Percentiles rank a stretch among this genome's conserved stretches.
Evolutionary conservation across 148 eudicot genomes (phyloP).

Genomic region (Rhododendron griersonianum): DNA sequence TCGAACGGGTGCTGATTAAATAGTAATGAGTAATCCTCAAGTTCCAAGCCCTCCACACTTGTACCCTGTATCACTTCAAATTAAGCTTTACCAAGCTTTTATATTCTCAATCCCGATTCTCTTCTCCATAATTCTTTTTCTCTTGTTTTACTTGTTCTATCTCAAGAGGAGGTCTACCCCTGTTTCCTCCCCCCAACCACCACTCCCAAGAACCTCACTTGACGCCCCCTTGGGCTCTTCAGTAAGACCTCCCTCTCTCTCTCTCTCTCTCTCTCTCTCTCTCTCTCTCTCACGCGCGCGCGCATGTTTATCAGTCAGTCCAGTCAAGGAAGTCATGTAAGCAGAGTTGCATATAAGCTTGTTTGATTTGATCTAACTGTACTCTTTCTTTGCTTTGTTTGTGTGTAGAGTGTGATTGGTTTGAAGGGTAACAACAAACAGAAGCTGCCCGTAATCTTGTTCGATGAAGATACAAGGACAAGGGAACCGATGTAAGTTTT

Average conservation of each 20-base stretch:
- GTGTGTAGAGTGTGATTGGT: slow-evolving; percentile 7
- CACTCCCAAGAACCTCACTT: slow-evolving; percentile 18
- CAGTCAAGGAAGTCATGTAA: background rate
- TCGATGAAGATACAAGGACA: slow-evolving; percentile 9
- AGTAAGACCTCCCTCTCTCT: slow-evolving; percentile 17
- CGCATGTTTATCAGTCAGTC: background rate
- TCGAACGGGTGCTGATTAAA: background rate
- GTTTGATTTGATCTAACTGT: background rate
- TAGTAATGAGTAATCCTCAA: slow-evolving; percentile 24
- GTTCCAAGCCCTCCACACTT: slow-evolving; percentile 40
- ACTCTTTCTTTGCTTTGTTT: background rate
- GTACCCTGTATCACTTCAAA: slow-evolving; percentile 66
- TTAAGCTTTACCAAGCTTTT: slow-evolving; percentile 70
- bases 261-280: too few relatives aligned
- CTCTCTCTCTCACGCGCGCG: too few relatives aligned
- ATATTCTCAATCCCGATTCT: slow-evolving; percentile 82
- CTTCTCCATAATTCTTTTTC: slow-evolving; percentile 71
- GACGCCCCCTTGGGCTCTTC: slow-evolving; percentile 24
- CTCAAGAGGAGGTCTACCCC: slow-evolving; percentile 59
- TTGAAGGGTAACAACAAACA: slow-evolving; percentile 19
- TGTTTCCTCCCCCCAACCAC: slow-evolving; percentile 16
- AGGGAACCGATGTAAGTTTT: slow-evolving; percentile 9
- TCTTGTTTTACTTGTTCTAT: slow-evolving; percentile 77
- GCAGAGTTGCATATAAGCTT: background rate
- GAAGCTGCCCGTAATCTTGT: slow-evolving; percentile 16